phyloP scores from a whole-genome alignment of 805 yeast genomes.

The Yamadazyma akitaensis region DNA sequence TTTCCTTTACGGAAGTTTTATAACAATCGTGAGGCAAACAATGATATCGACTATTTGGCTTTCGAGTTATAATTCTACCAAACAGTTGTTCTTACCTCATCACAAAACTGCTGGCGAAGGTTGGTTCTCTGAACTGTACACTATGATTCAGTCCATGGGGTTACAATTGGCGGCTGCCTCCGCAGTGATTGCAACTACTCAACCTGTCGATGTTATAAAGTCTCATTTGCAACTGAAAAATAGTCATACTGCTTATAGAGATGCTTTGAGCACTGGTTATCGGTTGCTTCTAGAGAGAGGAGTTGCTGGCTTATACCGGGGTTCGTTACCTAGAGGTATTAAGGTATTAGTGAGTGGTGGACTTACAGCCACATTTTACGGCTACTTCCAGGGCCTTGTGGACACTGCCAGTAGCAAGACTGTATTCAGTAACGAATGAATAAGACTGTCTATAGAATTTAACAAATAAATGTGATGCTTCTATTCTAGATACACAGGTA shows the following conservation, averaged over 20 bases:
- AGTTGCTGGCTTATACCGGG: constrained; percentile 28
- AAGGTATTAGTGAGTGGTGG: constrained; percentile 42
- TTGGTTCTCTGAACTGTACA: constrained; percentile 46
- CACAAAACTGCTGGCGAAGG: constrained; percentile 26
- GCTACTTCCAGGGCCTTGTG: constrained; percentile 30
- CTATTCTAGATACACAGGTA: constrained; percentile 47
- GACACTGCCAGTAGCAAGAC: constrained; percentile 29
- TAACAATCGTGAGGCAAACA: constrained; percentile 80
- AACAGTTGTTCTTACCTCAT: constrained; percentile 64
- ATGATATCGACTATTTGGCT: constrained; percentile 79
- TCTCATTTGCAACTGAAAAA: constrained; percentile 81
- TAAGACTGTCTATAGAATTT: not conserved
- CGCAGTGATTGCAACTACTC: constrained; percentile 75
- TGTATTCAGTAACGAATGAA: constrained; percentile 23
- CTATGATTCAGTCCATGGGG: constrained; percentile 46
- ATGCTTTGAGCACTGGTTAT: constrained; percentile 51
- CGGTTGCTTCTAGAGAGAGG: constrained; percentile 32
- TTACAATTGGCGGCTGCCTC: constrained; percentile 55
- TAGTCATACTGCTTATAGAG: constrained; percentile 55
- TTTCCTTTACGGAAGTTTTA: constrained; percentile 75
- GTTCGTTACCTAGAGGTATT: constrained; percentile 38
- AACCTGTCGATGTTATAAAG: constrained; percentile 85
- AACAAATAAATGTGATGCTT: constrained; percentile 9
- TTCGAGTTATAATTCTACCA: constrained; percentile 73
- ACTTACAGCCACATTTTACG: constrained; percentile 38